These are phyloP conservation scores for Suhomyces kunorum DNA, from an alignment of 1,139 yeast genomes.

Conservation along the genomic window DNA sequence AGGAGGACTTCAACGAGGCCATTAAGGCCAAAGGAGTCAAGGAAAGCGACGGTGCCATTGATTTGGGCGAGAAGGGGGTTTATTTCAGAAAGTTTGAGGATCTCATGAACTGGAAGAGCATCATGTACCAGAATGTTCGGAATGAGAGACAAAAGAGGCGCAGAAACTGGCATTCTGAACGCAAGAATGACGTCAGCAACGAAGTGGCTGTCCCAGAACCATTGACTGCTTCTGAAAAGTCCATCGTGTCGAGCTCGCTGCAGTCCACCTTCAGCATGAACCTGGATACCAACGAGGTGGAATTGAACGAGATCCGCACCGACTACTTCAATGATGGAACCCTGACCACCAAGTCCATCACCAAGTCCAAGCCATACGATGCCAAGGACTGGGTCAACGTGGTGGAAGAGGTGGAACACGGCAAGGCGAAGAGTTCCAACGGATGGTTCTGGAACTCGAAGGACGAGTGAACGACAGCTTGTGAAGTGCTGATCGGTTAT, in stretches of 20 bases:
- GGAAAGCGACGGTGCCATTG: conserved; percentile 26
- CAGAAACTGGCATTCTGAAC: not conserved
- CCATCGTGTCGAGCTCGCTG: conserved; percentile 52
- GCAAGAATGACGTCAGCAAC: not conserved
- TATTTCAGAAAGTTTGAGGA: conserved; percentile 65
- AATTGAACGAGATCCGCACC: conserved; percentile 51
- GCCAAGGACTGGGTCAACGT: conserved; percentile 35
- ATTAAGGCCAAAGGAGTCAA: conserved; percentile 15
- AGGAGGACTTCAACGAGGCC: conserved; percentile 47
- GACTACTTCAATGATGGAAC: conserved; percentile 70
- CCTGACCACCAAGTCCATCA: conserved; percentile 39
- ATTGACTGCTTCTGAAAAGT: not conserved
- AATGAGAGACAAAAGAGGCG: conserved; percentile 26
- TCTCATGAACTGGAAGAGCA: conserved; percentile 65
- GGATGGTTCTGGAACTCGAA: conserved; percentile 21
- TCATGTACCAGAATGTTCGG: conserved; percentile 48
- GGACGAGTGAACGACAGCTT: conserved; percentile 2
- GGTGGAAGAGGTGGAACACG: conserved; percentile 22
- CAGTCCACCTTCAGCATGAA: conserved; percentile 39
- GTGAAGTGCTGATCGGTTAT: not conserved
- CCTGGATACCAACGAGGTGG: conserved; percentile 57
- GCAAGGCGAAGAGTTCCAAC: conserved; percentile 3
- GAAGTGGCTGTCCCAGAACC: not conserved
- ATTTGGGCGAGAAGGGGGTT: conserved; percentile 42
- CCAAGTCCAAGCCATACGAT: conserved; percentile 40